Evolutionary conservation across 2,329 filamentous ascomycete genomes (phyloP).

Genomic region (Aspergillus ustus): DNA sequence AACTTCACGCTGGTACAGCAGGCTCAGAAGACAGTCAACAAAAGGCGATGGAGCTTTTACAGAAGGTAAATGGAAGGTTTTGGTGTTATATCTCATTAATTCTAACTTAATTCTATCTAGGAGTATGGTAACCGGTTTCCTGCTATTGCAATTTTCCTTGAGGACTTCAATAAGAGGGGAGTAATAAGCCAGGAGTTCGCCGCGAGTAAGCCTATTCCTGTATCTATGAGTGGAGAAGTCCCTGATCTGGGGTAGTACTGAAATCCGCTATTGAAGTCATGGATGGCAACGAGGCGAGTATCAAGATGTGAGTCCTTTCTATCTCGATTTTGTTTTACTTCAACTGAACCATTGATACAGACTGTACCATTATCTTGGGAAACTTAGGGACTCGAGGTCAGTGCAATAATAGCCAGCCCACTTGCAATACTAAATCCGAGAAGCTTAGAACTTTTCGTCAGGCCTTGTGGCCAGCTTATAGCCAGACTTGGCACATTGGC

Average conservation of each 20-base stretch:
- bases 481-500: constrained; percentile 58
- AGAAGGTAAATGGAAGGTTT: constrained; percentile 37
- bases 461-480: constrained; percentile 68
- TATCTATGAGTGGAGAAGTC: not conserved
- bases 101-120: constrained; percentile 29
- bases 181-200: constrained; percentile 48
- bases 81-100: not conserved
- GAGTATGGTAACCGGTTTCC: constrained; percentile 68
- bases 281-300: constrained; percentile 64
- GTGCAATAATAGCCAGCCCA: not conserved
- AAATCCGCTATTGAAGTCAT: constrained; percentile 64
- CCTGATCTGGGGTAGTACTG: constrained; percentile 52
- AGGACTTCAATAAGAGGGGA: constrained; percentile 58
- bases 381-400: constrained; percentile 62
- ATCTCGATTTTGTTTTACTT: not conserved
- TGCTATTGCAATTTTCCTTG: constrained; percentile 70
- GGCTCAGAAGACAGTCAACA: constrained; percentile 58
- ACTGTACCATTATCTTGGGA: constrained; percentile 70
- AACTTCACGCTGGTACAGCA: constrained; percentile 40
- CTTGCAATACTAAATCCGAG: constrained; percentile 10
- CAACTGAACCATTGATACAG: constrained; percentile 24
- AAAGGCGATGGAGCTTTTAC: constrained; percentile 64
- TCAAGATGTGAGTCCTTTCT: constrained; percentile 56
- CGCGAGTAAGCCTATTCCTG: constrained; percentile 36
- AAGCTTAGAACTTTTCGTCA: constrained; percentile 44